Percentiles rank a stretch among this genome's conserved stretches.
These are phyloP conservation scores for Bacterosira constricta DNA, from an alignment of 108 stramenopile genomes.

Conservation along the genomic window DNA sequence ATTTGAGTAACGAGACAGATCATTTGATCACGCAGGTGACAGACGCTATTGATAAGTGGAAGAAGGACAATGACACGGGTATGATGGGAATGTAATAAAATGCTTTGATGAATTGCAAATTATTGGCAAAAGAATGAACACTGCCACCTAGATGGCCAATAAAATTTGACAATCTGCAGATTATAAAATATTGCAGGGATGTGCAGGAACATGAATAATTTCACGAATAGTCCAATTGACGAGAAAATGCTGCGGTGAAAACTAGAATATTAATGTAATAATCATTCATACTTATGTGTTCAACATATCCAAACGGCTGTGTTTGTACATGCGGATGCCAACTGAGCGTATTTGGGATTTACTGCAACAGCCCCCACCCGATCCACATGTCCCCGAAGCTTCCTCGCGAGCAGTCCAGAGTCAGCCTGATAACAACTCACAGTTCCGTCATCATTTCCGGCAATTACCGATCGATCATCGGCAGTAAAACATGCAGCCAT, in stretches of 20 bases:
- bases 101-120: background rate
- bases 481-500: slow-evolving; percentile 69
- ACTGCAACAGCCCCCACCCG: slow-evolving; percentile 55
- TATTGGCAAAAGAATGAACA: too few species aligned
- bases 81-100: slow-evolving; percentile 45
- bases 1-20: slow-evolving; percentile 87
- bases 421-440: slow-evolving; percentile 68
- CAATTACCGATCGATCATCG: slow-evolving; percentile 67
- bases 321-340: slow-evolving; percentile 71
- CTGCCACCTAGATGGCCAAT: too few species aligned
- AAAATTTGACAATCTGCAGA: too few species aligned
- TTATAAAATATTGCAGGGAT: too few species aligned
- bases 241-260: too few species aligned
- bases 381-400: slow-evolving; percentile 64
- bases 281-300: background rate
- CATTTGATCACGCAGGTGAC: slow-evolving; percentile 81
- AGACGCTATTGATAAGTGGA: slow-evolving; percentile 78
- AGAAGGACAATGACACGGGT: slow-evolving; percentile 73
- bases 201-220: too few species aligned
- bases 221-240: too few species aligned
- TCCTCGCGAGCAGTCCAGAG: slow-evolving; percentile 56
- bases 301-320: slow-evolving; percentile 81
- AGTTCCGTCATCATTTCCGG: slow-evolving; percentile 70
- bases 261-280: background rate
- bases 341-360: slow-evolving; percentile 77